Conservation (phyloP, 192 early-diverging fungal genomes). For the Hyaloraphidium curvatum region DNA sequence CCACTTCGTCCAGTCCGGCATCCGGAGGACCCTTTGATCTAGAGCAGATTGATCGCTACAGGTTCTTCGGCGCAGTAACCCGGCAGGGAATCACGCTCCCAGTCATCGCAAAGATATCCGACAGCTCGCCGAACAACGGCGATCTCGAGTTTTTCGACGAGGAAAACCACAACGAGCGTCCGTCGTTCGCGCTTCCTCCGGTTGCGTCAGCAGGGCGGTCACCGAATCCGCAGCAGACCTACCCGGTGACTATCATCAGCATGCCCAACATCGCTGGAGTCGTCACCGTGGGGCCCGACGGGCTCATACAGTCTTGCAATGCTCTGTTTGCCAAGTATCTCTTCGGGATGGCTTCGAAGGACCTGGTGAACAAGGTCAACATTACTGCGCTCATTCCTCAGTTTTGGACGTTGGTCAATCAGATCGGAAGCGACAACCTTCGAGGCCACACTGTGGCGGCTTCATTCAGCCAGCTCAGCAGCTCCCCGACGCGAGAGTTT, state of each 20-base stretch:
- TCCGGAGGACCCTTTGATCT: constrained; percentile 24
- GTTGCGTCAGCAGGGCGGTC: too few relatives aligned
- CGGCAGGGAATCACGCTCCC: constrained; percentile 32
- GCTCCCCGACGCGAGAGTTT: not conserved
- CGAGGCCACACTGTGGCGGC: not conserved
- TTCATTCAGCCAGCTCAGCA: not conserved
- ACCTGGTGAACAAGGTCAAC: constrained; percentile 22
- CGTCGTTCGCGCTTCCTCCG: not conserved
- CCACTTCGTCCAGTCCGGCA: too few relatives aligned
- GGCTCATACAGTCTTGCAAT: constrained; percentile 32
- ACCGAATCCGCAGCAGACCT: constrained; percentile 10
- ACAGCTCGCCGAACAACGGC: too few relatives aligned
- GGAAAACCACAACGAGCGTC: constrained; percentile 6
- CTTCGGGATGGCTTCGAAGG: constrained; percentile 30
- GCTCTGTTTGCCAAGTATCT: constrained; percentile 38
- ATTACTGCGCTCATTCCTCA: constrained; percentile 37
- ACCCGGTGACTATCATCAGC: constrained; percentile 29
- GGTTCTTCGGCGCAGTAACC: constrained; percentile 34
- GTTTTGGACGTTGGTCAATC: constrained; percentile 22
- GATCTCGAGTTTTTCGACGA: too few relatives aligned
- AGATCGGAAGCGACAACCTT: not conserved
- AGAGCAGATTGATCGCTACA: constrained; percentile 25
- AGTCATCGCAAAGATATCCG: constrained; percentile 28
- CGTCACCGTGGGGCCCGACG: constrained; percentile 19
- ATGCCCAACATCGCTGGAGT: constrained; percentile 43